A percentile compares a stretch with the other conserved stretches of the same genome.
Evolutionary conservation across 495 filamentous ascomycete genomes (phyloP).

Genomic region (Letharia lupina): DNA sequence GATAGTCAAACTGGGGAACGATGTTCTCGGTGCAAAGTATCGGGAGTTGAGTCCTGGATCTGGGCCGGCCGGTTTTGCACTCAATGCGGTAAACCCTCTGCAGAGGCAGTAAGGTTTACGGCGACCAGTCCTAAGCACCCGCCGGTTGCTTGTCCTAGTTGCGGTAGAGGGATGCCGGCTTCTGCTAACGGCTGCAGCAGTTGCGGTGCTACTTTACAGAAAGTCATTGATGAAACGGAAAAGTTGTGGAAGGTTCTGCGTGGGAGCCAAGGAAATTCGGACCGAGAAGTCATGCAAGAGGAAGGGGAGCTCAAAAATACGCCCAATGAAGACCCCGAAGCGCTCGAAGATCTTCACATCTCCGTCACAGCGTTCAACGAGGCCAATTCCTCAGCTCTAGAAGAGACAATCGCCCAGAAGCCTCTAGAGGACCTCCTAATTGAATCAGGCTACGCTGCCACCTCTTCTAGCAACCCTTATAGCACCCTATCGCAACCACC

Average conservation of each 20-base stretch:
- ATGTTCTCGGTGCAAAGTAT: constrained; percentile 4
- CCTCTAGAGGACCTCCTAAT: neutral
- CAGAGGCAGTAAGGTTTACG: neutral
- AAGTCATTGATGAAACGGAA: neutral
- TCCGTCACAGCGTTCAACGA: neutral
- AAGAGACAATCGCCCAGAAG: neutral
- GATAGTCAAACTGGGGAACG: constrained; percentile 3
- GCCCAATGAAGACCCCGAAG: neutral
- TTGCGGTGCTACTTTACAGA: neutral
- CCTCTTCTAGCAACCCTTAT: neutral
- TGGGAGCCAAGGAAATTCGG: neutral
- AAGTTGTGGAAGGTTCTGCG: neutral
- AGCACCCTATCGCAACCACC: neutral
- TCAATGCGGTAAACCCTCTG: constrained; percentile 3
- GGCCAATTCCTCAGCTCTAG: constrained; percentile 1
- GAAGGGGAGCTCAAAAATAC: neutral
- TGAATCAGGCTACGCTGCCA: neutral
- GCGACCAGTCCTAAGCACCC: neutral
- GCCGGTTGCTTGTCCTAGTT: neutral
- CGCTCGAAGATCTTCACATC: neutral
- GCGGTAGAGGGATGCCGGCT: neutral
- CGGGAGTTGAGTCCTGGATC: neutral
- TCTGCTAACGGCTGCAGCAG: neutral
- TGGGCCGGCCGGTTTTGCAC: neutral
- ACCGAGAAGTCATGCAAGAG: neutral